Percentiles rank a stretch among this genome's conserved stretches.
Conservation (phyloP, 371 early-diverging fungal genomes). For the Circinella minor region DNA sequence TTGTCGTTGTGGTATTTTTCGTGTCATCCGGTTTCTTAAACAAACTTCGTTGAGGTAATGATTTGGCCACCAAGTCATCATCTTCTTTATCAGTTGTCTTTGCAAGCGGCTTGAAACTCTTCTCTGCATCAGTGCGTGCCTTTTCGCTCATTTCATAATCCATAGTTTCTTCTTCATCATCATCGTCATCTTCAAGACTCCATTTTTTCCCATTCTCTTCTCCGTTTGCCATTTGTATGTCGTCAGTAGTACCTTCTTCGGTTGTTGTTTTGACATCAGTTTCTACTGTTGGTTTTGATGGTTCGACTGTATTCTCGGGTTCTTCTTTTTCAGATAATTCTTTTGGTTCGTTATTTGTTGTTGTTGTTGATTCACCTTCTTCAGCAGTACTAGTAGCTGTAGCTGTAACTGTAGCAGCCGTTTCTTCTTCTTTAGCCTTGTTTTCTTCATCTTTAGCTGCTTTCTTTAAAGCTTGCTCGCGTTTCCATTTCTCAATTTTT, state of each 20-base stretch:
- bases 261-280: conserved; percentile 1
- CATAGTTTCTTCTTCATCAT: conserved; percentile 30
- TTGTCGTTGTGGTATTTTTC: conserved; percentile 12
- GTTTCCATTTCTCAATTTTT: conserved; percentile 74
- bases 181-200: conserved; percentile 34
- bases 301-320: no score
- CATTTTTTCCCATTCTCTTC: conserved; percentile 30
- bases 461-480: conserved; percentile 63
- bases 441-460: conserved; percentile 36
- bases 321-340: conserved; percentile 10
- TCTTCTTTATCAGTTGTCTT: conserved; percentile 21
- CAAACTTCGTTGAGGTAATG: conserved; percentile 7
- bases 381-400: conserved; percentile 19
- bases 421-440: conserved; percentile 14
- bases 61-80: conserved; percentile 21
- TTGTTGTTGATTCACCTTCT: conserved; percentile 14
- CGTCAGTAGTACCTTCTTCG: conserved; percentile 29
- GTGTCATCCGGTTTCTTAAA: conserved; percentile 8
- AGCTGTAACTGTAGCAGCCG: conserved; percentile 18
- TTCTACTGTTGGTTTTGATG: no score
- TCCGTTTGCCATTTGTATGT: not conserved
- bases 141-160: conserved; percentile 19
- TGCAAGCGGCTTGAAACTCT: conserved; percentile 38
- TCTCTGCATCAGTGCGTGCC: conserved; percentile 23
- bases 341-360: not conserved